Conservation (phyloP, 371 early-diverging fungal genomes). For the Mucor piriformis region DNA sequence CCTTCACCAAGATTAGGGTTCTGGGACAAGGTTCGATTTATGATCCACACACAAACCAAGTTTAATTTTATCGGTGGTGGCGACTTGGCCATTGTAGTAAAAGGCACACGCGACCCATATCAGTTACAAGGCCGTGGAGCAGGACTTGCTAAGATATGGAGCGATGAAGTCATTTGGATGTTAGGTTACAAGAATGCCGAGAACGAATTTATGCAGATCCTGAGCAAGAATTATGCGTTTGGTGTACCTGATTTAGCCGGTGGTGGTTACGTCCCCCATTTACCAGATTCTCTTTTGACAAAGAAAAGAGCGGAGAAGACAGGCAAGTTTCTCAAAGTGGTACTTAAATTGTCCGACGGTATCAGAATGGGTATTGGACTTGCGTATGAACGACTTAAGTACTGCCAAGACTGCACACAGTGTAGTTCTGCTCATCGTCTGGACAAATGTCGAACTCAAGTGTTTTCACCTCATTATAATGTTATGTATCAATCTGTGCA, state of each 20-base stretch:
- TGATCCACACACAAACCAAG: slow-evolving; percentile 54
- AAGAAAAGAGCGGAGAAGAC: background rate
- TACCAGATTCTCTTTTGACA: slow-evolving; percentile 8
- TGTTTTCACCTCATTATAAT: slow-evolving; percentile 46
- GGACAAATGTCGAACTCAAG: slow-evolving; percentile 15
- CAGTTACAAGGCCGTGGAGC: slow-evolving; percentile 22
- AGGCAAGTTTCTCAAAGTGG: slow-evolving; percentile 36
- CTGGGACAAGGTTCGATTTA: slow-evolving; percentile 74
- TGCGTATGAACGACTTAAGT: slow-evolving; percentile 33
- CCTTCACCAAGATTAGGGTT: slow-evolving; percentile 64
- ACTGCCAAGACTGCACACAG: background rate
- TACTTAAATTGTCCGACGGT: slow-evolving; percentile 47
- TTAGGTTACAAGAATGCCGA: slow-evolving; percentile 35
- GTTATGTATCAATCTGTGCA: slow-evolving; percentile 44
- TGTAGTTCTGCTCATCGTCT: background rate
- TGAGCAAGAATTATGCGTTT: slow-evolving; percentile 35
- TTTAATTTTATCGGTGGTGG: slow-evolving; percentile 53
- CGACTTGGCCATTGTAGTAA: slow-evolving; percentile 40
- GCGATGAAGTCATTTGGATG: slow-evolving; percentile 26
- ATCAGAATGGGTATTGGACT: slow-evolving; percentile 54
- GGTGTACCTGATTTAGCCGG: slow-evolving; percentile 36
- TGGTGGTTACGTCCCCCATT: slow-evolving; percentile 16
- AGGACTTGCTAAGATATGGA: slow-evolving; percentile 41
- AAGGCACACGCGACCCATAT: slow-evolving; percentile 41
- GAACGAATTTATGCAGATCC: slow-evolving; percentile 40